Conservation (phyloP, 495 filamentous ascomycete species). For the Podospora bellae-mahoneyi region DNA sequence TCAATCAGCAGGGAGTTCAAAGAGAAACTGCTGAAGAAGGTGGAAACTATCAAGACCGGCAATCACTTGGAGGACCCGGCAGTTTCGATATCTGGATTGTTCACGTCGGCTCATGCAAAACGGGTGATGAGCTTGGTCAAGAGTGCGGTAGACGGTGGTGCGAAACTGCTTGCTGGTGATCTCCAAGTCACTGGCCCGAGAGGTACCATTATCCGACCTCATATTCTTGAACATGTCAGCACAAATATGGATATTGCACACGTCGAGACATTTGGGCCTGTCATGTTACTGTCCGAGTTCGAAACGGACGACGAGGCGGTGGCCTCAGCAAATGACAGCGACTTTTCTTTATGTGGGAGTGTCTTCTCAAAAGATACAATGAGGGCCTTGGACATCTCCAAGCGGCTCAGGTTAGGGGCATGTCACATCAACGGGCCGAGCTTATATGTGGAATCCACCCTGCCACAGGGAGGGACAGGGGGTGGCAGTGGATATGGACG, state of each 20-base stretch:
- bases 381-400: constrained; percentile 32
- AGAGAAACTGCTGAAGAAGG: constrained; percentile 21
- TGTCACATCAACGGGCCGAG: constrained; percentile 39
- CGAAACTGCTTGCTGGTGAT: constrained; percentile 32
- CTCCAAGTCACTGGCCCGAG: constrained; percentile 26
- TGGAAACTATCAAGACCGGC: constrained; percentile 26
- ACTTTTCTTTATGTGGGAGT: constrained; percentile 35
- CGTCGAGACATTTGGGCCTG: constrained; percentile 36
- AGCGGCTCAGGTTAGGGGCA: constrained; percentile 29
- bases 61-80: constrained; percentile 41
- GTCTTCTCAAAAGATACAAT: constrained; percentile 35
- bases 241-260: constrained; percentile 33
- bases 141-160: constrained; percentile 47
- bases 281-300: constrained; percentile 31
- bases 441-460: constrained; percentile 34
- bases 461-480: constrained; percentile 37
- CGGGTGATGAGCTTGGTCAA: constrained; percentile 55
- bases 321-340: constrained; percentile 31
- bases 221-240: constrained; percentile 33
- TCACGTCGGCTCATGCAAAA: constrained; percentile 49
- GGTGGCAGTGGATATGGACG: constrained; percentile 38
- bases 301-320: constrained; percentile 35
- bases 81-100: constrained; percentile 49
- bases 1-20: constrained; percentile 31
- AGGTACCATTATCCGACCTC: constrained; percentile 29